Evolutionary conservation across 2,329 filamentous ascomycete species (phyloP).

Genomic region (Trichoderma sp.): DNA sequence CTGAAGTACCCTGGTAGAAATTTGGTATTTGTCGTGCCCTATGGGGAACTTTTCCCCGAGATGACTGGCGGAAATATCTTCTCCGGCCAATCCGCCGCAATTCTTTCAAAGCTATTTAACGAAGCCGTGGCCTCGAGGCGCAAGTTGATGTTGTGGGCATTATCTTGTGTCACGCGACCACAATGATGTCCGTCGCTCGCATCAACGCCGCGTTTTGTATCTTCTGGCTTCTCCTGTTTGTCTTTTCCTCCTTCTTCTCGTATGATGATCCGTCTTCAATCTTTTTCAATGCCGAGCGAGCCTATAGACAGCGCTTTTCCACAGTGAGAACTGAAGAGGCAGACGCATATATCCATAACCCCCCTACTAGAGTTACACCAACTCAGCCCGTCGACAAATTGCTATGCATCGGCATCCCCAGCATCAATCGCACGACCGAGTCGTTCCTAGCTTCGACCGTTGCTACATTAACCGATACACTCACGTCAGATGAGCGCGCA

Average conservation of each 20-base stretch:
- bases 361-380: background rate
- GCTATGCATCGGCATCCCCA: constrained; percentile 41
- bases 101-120: background rate
- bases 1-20: background rate
- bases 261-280: constrained; percentile 41
- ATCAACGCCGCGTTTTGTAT: constrained; percentile 39
- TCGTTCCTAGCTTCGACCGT: constrained; percentile 36
- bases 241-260: constrained; percentile 36
- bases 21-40: background rate
- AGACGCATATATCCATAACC: constrained; percentile 30
- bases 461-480: constrained; percentile 37
- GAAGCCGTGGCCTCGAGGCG: background rate
- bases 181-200: constrained; percentile 32
- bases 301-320: constrained; percentile 36
- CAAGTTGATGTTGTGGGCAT: background rate
- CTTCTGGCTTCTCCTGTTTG: constrained; percentile 34
- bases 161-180: background rate
- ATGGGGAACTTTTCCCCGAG: background rate
- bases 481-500: constrained; percentile 36
- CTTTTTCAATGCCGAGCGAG: constrained; percentile 36
- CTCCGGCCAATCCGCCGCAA: background rate
- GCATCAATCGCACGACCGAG: constrained; percentile 37
- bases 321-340: constrained; percentile 33
- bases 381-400: constrained; percentile 20
- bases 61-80: background rate